Evolutionary conservation across 345 rosid genomes (phyloP).

Genomic region (Psidium guajava): DNA sequence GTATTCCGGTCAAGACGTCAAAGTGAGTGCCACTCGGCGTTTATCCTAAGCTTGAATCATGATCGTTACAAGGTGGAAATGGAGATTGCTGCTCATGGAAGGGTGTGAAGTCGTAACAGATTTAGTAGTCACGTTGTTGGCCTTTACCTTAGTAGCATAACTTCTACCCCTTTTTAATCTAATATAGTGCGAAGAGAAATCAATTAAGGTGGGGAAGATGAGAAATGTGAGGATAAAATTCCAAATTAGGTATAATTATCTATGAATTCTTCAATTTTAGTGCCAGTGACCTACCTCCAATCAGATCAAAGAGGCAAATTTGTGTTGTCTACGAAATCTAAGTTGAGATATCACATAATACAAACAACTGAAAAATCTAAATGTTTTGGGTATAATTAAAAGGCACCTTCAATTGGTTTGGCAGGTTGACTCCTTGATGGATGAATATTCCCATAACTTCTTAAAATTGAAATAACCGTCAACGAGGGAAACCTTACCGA

Average conservation of each 20-base stretch:
- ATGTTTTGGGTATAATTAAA: background rate
- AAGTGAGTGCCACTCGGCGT: background rate
- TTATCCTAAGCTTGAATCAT: too few species aligned
- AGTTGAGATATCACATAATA: background rate
- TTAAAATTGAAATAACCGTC: background rate
- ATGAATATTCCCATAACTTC: background rate
- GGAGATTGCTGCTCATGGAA: too few species aligned
- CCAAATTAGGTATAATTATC: too few species aligned
- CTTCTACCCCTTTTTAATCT: too few species aligned
- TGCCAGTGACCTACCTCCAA: background rate
- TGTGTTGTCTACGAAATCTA: accelerated
- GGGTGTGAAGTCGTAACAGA: too few species aligned
- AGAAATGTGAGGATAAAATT: background rate
- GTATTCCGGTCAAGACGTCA: background rate
- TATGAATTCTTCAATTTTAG: background rate
- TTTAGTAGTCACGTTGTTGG: too few species aligned
- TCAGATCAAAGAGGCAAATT: background rate
- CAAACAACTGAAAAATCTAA: background rate
- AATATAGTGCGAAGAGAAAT: too few species aligned
- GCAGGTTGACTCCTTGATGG: background rate
- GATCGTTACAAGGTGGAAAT: too few species aligned
- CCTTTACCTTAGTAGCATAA: too few species aligned
- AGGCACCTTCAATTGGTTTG: background rate
- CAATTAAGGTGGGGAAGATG: background rate
- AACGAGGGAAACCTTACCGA: background rate